Evolutionary conservation across 345 rosid species (phyloP).

Genomic region (Populus euphratica): DNA sequence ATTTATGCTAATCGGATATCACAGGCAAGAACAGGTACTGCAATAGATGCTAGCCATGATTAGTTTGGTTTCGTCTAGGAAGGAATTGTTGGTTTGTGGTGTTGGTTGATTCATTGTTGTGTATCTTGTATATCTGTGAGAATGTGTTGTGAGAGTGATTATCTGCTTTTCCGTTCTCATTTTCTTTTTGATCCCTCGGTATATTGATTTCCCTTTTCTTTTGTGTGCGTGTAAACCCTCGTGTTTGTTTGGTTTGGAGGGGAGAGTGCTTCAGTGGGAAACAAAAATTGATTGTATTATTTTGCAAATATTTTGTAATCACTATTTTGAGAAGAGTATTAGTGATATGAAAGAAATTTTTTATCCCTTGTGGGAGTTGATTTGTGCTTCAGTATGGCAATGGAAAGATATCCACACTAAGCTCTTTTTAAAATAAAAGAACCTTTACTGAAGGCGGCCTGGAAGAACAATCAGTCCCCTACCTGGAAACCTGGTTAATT

Average conservation of each 20-base stretch:
- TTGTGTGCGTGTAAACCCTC: slow-evolving; percentile 2
- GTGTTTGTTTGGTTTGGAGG: slow-evolving; percentile 22
- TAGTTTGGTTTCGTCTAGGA: slow-evolving; percentile 12
- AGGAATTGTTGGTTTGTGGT: slow-evolving; percentile 19
- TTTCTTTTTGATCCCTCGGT: not conserved
- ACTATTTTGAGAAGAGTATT: slow-evolving; percentile 5
- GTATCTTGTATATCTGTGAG: slow-evolving; percentile 54
- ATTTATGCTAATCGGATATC: slow-evolving; percentile 96
- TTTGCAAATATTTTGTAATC: slow-evolving; percentile 33
- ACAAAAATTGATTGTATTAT: slow-evolving; percentile 17
- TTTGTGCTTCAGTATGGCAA: not conserved
- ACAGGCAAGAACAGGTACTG: slow-evolving; percentile 83
- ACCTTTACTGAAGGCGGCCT: no score
- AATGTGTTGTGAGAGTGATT: slow-evolving; percentile 29
- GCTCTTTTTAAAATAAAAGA: no score
- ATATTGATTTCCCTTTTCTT: not conserved
- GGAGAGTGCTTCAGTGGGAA: slow-evolving; percentile 20
- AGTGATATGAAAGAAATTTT: not conserved
- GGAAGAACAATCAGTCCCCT: no score
- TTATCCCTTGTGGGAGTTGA: not conserved
- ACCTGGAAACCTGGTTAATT: no score
- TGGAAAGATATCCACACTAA: no score
- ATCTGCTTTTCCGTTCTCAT: not conserved
- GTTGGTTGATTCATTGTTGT: slow-evolving; percentile 33
- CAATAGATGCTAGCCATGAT: slow-evolving; percentile 50